phyloP scores from a whole-genome alignment of 2,329 filamentous ascomycete genomes.

The Aureobasidium musti region DNA sequence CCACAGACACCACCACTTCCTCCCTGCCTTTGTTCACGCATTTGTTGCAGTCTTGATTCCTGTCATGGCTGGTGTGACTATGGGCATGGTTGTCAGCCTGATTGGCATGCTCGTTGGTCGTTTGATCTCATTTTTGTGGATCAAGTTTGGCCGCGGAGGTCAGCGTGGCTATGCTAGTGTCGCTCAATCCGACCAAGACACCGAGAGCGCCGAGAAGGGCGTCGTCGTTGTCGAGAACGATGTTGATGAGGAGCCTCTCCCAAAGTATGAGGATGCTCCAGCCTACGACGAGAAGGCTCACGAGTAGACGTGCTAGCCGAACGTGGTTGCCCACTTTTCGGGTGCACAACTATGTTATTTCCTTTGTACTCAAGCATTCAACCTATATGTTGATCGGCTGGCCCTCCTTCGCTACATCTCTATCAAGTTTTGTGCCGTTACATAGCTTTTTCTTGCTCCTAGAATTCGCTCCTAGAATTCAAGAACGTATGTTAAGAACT shows the following conservation, averaged over 20 bases:
- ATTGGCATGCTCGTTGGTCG: slow-evolving; percentile 68
- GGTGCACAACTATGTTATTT: background rate
- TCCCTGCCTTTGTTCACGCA: slow-evolving; percentile 53
- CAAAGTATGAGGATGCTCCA: slow-evolving; percentile 42
- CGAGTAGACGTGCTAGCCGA: slow-evolving; percentile 9
- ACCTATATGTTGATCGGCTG: slow-evolving; percentile 1
- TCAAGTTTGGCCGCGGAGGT: slow-evolving; percentile 55
- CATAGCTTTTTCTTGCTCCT: background rate
- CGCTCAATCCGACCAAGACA: slow-evolving; percentile 34
- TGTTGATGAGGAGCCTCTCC: slow-evolving; percentile 36
- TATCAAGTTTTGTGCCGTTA: background rate
- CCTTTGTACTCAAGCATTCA: background rate
- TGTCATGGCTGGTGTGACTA: slow-evolving; percentile 66
- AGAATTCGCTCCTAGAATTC: too few relatives aligned
- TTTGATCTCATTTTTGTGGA: slow-evolving; percentile 61
- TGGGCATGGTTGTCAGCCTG: slow-evolving; percentile 67
- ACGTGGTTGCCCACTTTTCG: background rate
- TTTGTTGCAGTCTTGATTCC: slow-evolving; percentile 66
- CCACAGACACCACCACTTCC: slow-evolving; percentile 41
- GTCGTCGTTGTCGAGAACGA: slow-evolving; percentile 29
- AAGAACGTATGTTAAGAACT: background rate
- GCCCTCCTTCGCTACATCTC: slow-evolving; percentile 7
- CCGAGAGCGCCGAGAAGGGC: slow-evolving; percentile 32
- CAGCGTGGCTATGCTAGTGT: slow-evolving; percentile 40
- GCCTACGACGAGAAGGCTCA: slow-evolving; percentile 38